phyloP scores from a whole-genome alignment of 139 green algal genomes.

The Diplosphaera chodatii region DNA sequence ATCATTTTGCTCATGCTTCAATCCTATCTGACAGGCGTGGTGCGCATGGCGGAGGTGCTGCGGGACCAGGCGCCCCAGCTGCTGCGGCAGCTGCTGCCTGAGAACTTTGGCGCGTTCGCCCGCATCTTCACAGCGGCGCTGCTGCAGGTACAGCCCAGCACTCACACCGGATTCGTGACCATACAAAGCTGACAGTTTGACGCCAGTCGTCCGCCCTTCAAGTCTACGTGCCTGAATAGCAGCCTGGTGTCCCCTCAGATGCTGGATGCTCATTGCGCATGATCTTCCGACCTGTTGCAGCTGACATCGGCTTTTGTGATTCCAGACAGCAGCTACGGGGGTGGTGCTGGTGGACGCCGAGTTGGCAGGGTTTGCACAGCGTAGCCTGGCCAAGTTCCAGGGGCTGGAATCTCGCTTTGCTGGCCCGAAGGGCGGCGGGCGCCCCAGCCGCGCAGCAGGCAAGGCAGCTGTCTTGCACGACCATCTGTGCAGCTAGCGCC shows the following conservation, averaged over 20 bases:
- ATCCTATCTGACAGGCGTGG: neutral
- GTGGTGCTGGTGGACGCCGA: slow-evolving; percentile 46
- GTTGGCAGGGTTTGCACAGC: slow-evolving; percentile 44
- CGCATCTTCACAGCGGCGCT: slow-evolving; percentile 50
- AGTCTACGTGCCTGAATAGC: too few species aligned
- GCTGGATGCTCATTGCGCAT: too few species aligned
- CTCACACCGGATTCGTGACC: too few species aligned
- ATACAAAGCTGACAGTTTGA: too few species aligned
- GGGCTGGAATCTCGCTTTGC: slow-evolving; percentile 32
- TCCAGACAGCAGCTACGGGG: slow-evolving; percentile 53
- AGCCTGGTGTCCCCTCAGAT: too few species aligned
- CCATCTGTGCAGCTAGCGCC: too few species aligned
- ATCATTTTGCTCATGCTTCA: too few species aligned
- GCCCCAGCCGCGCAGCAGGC: too few species aligned
- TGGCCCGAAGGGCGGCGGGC: neutral
- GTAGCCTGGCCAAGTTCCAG: slow-evolving; percentile 45
- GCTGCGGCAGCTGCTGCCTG: slow-evolving; percentile 33
- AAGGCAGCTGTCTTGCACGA: neutral
- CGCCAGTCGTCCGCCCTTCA: too few species aligned
- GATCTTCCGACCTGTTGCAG: too few species aligned
- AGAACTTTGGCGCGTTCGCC: slow-evolving; percentile 55
- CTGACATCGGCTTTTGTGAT: neutral
- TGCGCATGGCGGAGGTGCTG: slow-evolving; percentile 8
- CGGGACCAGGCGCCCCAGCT: slow-evolving; percentile 25
- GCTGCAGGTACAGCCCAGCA: slow-evolving; percentile 30